Base-by-base conservation (phyloP, 257 asterid genomes). In the Linaria vulgaris region DNA sequence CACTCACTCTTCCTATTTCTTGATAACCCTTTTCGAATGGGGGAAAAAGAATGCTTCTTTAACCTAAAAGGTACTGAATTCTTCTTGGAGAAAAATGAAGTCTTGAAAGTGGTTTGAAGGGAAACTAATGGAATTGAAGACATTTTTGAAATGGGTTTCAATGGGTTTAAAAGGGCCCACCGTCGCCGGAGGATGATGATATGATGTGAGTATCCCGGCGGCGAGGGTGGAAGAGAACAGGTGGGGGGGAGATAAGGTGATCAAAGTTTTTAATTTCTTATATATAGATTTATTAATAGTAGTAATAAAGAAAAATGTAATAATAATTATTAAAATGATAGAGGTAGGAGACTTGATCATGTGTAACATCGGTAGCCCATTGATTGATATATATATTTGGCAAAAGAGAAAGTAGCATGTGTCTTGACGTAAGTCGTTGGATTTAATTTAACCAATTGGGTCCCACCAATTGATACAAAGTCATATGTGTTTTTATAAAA, bases 171-270 rank as follows among this genome's bases (percentile, higher is more conserved):
- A 12, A 3, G 60, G 67, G 19, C 25, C 63, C 12, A 66, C 60
- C 41, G 41, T 37, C 79, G 81, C 79, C 84, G 81, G 76, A 55
- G 63, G 24, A 37, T 20, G 11, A 20, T 5, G 7, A n/a, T n/a
- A 27, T 2, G 6, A 27, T 14, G 25, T 16, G 62, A 3, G 71
- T 3, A 44, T 71, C 69, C 17, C 85, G n/a, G n/a, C 82, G 83
- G 86, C 80, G 77, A 63, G 76, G 53, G 68, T 61, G 78, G 9
- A 53, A 60, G 17, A 68, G 20, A 15, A 74, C 34, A 4, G 73
- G 70, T 12, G 59, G 59, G 11, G 51, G 54, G 11, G 51, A 47
- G 16, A 53, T 14, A 13, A 34, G 41, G 10, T 34, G 41, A 34
- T 3, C 5, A 27, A 27, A 27, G 34, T n/a, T n/a, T n/a, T n/a